phyloP scores from a whole-genome alignment of 192 early-diverging fungal species.

The Coemansia sp. region DNA sequence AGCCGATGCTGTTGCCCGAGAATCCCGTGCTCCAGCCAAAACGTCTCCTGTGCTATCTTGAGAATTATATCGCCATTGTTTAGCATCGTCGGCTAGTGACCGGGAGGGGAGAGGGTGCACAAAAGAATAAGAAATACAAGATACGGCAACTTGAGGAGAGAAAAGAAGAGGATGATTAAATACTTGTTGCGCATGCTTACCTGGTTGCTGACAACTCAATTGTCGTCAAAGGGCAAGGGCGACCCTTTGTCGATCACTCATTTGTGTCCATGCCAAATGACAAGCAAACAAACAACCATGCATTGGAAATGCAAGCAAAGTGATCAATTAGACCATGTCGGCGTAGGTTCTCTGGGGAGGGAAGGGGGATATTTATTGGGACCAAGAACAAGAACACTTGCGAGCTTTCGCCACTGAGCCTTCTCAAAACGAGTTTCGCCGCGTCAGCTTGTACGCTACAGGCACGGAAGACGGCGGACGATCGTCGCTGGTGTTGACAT shows the following conservation, averaged over 20 bases:
- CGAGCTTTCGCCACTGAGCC: background rate
- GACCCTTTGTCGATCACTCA: too few relatives aligned
- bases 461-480: constrained; percentile 7
- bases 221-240: too few relatives aligned
- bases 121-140: background rate
- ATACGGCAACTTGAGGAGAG: background rate
- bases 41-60: constrained; percentile 24
- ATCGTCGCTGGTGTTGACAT: background rate
- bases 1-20: constrained; percentile 20
- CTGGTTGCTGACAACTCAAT: too few relatives aligned
- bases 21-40: constrained; percentile 19
- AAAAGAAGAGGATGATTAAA: too few relatives aligned
- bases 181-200: too few relatives aligned
- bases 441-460: constrained; percentile 10
- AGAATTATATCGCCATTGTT: constrained; percentile 19
- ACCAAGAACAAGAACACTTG: too few relatives aligned
- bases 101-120: too few relatives aligned
- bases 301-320: too few relatives aligned
- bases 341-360: too few relatives aligned
- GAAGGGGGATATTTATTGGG: background rate
- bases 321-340: too few relatives aligned
- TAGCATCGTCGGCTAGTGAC: constrained; percentile 5
- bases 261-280: too few relatives aligned
- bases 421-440: constrained; percentile 40
- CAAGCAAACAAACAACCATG: too few relatives aligned